Evolutionary conservation across 1,284 basidiomycete genomes (phyloP).

Genomic region (Bondarzewia mesenterica): DNA sequence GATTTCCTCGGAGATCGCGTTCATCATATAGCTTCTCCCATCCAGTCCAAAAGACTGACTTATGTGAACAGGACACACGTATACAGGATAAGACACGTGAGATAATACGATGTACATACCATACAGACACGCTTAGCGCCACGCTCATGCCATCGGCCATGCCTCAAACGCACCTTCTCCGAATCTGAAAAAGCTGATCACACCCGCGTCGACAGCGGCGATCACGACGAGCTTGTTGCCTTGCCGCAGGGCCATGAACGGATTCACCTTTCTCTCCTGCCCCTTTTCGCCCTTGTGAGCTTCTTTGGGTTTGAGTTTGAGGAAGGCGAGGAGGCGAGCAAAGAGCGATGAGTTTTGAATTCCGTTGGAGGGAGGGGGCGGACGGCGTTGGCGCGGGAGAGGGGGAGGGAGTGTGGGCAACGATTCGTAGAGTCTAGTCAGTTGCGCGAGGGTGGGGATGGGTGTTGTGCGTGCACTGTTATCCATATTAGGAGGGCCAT

Average conservation of each 20-base stretch:
- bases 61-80: too few species aligned
- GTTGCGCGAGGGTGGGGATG: conserved; percentile 65
- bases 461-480: conserved; percentile 62
- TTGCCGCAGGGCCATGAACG: conserved; percentile 73
- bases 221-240: conserved; percentile 84
- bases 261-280: too few species aligned
- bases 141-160: conserved; percentile 51
- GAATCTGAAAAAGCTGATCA: conserved; percentile 84
- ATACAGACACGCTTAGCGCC: too few species aligned
- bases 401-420: conserved; percentile 53
- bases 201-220: conserved; percentile 87
- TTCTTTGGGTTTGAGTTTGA: too few species aligned
- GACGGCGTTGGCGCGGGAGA: conserved; percentile 36
- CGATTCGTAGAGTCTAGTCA: conserved; percentile 52
- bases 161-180: conserved; percentile 81
- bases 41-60: too few species aligned
- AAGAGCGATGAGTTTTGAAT: neutral
- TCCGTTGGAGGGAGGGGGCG: neutral
- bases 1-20: too few species aligned
- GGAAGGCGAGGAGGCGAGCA: neutral
- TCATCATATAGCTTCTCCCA: too few species aligned
- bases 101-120: too few species aligned
- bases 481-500: neutral
- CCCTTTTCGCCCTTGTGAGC: too few species aligned
- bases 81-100: too few species aligned